phyloP scores from a whole-genome alignment of 139 green algal genomes.

The Desmodesmus armatus region DNA sequence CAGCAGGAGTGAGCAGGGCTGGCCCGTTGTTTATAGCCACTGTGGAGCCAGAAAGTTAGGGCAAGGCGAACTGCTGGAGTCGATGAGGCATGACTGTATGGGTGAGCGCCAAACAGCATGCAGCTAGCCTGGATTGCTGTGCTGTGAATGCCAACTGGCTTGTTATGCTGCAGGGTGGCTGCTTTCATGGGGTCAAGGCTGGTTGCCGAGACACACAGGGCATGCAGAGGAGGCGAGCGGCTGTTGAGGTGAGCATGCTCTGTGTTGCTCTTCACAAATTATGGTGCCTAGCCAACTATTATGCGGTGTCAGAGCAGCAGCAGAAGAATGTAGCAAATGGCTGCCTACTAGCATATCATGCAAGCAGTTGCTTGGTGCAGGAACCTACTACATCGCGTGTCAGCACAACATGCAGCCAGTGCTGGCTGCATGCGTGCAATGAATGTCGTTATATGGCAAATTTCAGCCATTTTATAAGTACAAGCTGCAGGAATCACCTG shows the following conservation, averaged over 20 bases:
- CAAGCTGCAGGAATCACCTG: background rate
- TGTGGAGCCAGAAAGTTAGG: too few species aligned
- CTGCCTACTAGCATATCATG: background rate
- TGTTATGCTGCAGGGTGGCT: background rate
- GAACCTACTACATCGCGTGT: background rate
- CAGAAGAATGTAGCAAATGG: background rate
- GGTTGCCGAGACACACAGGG: slow-evolving; percentile 9
- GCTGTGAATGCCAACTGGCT: background rate
- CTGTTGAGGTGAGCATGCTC: slow-evolving; percentile 28
- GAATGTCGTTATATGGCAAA: background rate
- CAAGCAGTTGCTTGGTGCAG: background rate
- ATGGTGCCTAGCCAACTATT: too few species aligned
- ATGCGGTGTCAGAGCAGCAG: background rate
- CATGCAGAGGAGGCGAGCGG: background rate
- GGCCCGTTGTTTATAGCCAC: too few species aligned
- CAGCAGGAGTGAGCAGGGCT: too few species aligned
- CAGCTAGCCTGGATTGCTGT: background rate
- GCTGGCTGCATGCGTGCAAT: background rate
- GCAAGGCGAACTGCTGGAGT: too few species aligned
- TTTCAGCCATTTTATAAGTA: background rate
- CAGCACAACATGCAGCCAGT: background rate
- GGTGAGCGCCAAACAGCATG: too few species aligned
- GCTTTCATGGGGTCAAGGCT: background rate
- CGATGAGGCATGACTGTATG: too few species aligned
- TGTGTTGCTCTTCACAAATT: background rate